Base-by-base conservation (phyloP, 1,284 basidiomycete species). In the Irpex rosettiformis region DNA sequence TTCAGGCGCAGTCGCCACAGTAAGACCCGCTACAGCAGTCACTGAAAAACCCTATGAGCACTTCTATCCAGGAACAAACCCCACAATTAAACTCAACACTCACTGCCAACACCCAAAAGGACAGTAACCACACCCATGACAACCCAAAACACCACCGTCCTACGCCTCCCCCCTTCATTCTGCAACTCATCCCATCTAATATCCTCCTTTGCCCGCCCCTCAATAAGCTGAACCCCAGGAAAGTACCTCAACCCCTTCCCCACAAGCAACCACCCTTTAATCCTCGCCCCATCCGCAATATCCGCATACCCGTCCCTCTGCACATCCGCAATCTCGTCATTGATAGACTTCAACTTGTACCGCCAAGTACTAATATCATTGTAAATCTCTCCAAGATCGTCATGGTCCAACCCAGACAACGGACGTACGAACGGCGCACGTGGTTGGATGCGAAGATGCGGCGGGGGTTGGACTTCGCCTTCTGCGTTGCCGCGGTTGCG, bases 121-220 rank as follows among this genome's bases (percentile, higher is more conserved):
- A 87, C 64, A 1, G 73, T 72, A 7, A 83, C 72, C 3, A 82
- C 70, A 4, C 72, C 70, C 3, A 88, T 75, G 27, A 86, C 70
- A 18, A 75, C 69, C 85, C 87, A 89, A 64, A 88, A 83, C 3
- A 77, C 74, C 33, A 76, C 54, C 42, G 70, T 67, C 59, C 80
- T 79, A 63, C 79, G 64, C 54, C 68, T 59, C 24, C 74, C 77
- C n/a, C 79, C 70, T 62, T 83, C 80, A 60, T 79, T 76, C 64
- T 90, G 89, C 21, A 93, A 72, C 52, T 90, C 83, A 61, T 85
- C 81, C 90, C 91, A 94, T 54, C 87, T 71, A 28, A 94, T 83
- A 67, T 93, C 91, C 65, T 93, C 90, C 69, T 89, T 91, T 11
- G 88, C 85, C 49, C 86, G 75, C 1, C 90, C 91, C 65, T 89